A percentile compares a stretch with the other conserved stretches of the same genome.
These are phyloP conservation scores for Handroanthus guayacan DNA, from an alignment of 257 asterid species.

Conservation along the genomic window DNA sequence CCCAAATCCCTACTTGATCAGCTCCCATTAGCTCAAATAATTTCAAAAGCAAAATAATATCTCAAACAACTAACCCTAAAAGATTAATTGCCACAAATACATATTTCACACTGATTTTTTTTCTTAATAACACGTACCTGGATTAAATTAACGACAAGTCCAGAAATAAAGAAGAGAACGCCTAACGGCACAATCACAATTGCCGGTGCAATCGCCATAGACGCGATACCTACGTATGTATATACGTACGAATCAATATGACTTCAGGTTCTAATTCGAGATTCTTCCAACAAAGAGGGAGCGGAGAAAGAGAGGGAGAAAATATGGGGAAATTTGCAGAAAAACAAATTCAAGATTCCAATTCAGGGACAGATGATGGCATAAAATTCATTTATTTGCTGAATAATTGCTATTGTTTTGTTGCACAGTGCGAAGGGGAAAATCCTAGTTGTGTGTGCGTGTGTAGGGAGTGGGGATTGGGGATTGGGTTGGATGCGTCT, in stretches of 20 bases:
- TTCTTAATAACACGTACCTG: slow-evolving; percentile 53
- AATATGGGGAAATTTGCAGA: slow-evolving; percentile 23
- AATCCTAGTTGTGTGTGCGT: neutral
- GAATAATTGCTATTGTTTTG: slow-evolving; percentile 16
- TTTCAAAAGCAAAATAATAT: neutral
- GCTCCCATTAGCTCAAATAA: slow-evolving; percentile 31
- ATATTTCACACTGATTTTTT: neutral
- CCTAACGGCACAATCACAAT: slow-evolving; percentile 82
- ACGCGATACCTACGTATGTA: slow-evolving; percentile 19
- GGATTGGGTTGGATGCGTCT: neutral
- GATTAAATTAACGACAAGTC: slow-evolving; percentile 76
- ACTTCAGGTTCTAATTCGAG: slow-evolving; percentile 28
- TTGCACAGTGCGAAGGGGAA: neutral
- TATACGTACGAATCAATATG: slow-evolving; percentile 8
- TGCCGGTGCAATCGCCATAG: slow-evolving; percentile 77
- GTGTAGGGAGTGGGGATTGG: too few species aligned
- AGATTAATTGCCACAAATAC: neutral
- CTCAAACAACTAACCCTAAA: slow-evolving; percentile 31
- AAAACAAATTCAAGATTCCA: slow-evolving; percentile 29
- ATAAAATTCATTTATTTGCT: slow-evolving; percentile 1
- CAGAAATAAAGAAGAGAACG: slow-evolving; percentile 83
- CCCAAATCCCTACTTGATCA: slow-evolving; percentile 19
- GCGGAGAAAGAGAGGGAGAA: slow-evolving; percentile 16
- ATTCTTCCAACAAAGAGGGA: slow-evolving; percentile 16
- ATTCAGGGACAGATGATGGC: neutral